Evolutionary conservation across 2,329 filamentous ascomycete genomes (phyloP).

Genomic region (Diaporthe citrichinensis): DNA sequence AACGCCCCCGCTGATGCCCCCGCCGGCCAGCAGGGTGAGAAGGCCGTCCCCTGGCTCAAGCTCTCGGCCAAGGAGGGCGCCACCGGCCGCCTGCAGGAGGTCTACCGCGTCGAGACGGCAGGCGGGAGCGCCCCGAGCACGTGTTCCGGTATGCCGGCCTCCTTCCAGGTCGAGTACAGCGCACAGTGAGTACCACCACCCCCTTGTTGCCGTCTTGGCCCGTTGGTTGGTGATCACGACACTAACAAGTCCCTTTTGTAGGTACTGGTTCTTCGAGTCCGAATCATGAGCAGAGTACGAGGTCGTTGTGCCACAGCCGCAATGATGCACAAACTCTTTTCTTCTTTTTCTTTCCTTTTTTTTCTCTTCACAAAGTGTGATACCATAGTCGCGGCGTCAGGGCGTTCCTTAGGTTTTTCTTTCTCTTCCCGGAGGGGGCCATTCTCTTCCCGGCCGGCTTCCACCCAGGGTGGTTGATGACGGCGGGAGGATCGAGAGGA

Average conservation of each 20-base stretch:
- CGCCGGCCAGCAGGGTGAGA: slow-evolving; percentile 72
- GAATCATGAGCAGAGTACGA: background rate
- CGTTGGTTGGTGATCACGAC: background rate
- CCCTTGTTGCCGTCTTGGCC: background rate
- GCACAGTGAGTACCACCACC: slow-evolving; percentile 75
- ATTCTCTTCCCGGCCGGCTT: slow-evolving; percentile 4
- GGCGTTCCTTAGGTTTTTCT: slow-evolving; percentile 18
- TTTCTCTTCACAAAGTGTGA: slow-evolving; percentile 18
- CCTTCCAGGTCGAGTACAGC: slow-evolving; percentile 84
- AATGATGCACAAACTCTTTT: background rate
- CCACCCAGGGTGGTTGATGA: slow-evolving; percentile 5
- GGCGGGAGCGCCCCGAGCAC: slow-evolving; percentile 82
- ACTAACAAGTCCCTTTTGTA: slow-evolving; percentile 42
- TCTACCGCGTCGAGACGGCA: slow-evolving; percentile 88
- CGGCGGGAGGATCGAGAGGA: slow-evolving; percentile 27
- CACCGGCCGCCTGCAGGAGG: slow-evolving; percentile 77
- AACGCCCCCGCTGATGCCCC: slow-evolving; percentile 74
- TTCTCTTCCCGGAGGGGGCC: background rate
- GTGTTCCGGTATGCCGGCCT: slow-evolving; percentile 74
- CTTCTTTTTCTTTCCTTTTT: background rate
- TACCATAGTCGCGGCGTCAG: slow-evolving; percentile 36
- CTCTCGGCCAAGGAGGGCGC: slow-evolving; percentile 57
- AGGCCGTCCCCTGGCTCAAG: slow-evolving; percentile 84
- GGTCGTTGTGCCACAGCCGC: background rate
- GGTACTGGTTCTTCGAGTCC: slow-evolving; percentile 57